A percentile compares a stretch with the other conserved stretches of the same genome.
Evolutionary conservation across 2,329 filamentous ascomycete genomes (phyloP).

Genomic region (Immersiporthe knoxdaviesiana): DNA sequence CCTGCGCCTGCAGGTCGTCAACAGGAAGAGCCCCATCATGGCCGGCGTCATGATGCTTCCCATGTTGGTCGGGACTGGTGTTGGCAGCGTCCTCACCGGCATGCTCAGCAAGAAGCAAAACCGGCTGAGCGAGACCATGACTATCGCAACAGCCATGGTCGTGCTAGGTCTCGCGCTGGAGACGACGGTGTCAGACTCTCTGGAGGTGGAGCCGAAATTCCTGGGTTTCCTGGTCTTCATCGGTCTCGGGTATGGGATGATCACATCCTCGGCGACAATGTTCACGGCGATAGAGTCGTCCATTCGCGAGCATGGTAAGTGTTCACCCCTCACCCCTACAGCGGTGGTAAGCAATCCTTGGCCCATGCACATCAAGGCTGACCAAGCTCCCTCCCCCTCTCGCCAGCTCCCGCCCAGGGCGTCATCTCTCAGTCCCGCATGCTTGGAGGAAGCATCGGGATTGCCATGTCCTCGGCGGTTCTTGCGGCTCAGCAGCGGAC

Average conservation of each 20-base stretch:
- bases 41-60: constrained; percentile 57
- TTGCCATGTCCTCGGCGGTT: constrained; percentile 55
- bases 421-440: constrained; percentile 56
- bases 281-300: constrained; percentile 47
- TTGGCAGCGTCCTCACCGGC: constrained; percentile 49
- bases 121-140: constrained; percentile 48
- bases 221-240: constrained; percentile 55
- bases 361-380: constrained; percentile 21
- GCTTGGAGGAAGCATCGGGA: constrained; percentile 58
- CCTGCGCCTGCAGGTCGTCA: constrained; percentile 54
- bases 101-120: constrained; percentile 47
- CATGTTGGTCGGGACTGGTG: constrained; percentile 53
- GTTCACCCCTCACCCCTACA: too few relatives aligned
- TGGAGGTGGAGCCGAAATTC: constrained; percentile 47
- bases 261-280: constrained; percentile 52
- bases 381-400: constrained; percentile 13
- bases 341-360: neutral
- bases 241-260: constrained; percentile 57
- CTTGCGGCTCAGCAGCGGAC: constrained; percentile 41
- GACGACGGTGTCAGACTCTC: constrained; percentile 42
- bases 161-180: constrained; percentile 52
- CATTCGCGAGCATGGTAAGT: constrained; percentile 50
- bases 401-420: constrained; percentile 54
- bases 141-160: constrained; percentile 48
- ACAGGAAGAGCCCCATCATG: constrained; percentile 48